Percentiles rank a stretch among this genome's conserved stretches.
Evolutionary conservation across 805 yeast species (phyloP).

Genomic region (Jamesozyma piceae): DNA sequence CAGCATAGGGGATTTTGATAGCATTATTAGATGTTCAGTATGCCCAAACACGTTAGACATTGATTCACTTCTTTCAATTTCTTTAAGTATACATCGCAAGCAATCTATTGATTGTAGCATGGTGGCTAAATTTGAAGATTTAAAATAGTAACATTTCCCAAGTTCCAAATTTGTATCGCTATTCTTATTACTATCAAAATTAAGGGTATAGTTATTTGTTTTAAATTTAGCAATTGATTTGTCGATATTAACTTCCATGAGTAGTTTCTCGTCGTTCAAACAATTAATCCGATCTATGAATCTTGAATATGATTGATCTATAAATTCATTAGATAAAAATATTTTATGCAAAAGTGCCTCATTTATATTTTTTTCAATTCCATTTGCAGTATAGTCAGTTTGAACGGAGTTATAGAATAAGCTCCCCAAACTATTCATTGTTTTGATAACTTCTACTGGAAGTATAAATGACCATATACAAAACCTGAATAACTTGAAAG

Average conservation of each 20-base stretch:
- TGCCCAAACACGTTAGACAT: conserved; percentile 10
- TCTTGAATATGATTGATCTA: neutral
- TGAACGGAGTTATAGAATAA: neutral
- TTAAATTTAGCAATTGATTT: conserved; percentile 11
- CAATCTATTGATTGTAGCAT: conserved; percentile 15
- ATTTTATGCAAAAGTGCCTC: conserved; percentile 1
- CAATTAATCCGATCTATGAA: neutral
- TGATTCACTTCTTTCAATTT: conserved; percentile 8
- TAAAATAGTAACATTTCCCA: conserved; percentile 16
- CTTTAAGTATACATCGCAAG: conserved; percentile 9
- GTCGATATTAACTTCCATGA: conserved; percentile 6
- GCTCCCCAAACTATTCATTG: conserved; percentile 1
- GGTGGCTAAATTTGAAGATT: conserved; percentile 11
- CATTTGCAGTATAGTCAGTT: neutral
- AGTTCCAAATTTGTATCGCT: conserved; percentile 5
- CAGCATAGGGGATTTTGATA: conserved; percentile 12
- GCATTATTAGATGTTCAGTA: conserved; percentile 13
- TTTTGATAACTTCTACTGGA: conserved; percentile 1
- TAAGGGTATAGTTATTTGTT: conserved; percentile 4
- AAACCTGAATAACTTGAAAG: conserved; percentile 23
- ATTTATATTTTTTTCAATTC: neutral
- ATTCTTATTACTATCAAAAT: conserved; percentile 1
- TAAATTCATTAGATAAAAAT: neutral
- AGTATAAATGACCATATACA: conserved; percentile 8
- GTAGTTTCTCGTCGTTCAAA: conserved; percentile 1